These are phyloP conservation scores for Medakamo hakoo DNA, from an alignment of 139 green algal genomes.

Conservation along the genomic window DNA sequence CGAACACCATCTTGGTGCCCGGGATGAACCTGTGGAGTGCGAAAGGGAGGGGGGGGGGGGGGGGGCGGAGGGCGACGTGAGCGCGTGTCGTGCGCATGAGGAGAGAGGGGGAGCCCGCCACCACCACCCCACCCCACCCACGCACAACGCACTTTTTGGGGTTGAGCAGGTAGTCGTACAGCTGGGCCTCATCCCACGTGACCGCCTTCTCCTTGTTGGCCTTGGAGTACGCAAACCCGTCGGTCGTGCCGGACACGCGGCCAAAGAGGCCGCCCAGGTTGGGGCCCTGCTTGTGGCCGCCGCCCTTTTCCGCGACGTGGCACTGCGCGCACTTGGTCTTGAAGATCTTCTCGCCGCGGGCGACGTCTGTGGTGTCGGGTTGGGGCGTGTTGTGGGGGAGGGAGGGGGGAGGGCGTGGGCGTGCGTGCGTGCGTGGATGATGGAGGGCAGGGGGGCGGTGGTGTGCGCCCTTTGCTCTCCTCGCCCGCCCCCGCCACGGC, in stretches of 20 bases:
- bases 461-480: not conserved
- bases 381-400: too few species aligned
- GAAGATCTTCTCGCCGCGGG: conserved; percentile 81
- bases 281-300: conserved; percentile 93
- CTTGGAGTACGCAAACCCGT: conserved; percentile 90
- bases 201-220: conserved; percentile 94
- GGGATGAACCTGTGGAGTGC: conserved; percentile 36
- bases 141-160: conserved; percentile 93
- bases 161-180: conserved; percentile 94
- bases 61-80: not conserved
- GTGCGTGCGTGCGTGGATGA: not conserved
- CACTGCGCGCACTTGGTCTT: conserved; percentile 97
- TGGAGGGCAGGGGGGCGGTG: not conserved
- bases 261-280: conserved; percentile 95
- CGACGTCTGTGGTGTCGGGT: too few species aligned
- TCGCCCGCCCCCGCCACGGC: too few species aligned
- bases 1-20: conserved; percentile 99
- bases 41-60: not conserved
- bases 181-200: conserved; percentile 65
- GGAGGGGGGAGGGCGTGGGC: too few species aligned
- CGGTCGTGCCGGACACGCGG: conserved; percentile 38
- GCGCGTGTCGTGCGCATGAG: not conserved
- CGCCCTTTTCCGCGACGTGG: conserved; percentile 80
- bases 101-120: not conserved
- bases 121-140: conserved; percentile 5